These are phyloP conservation scores for Oenanthe sinensis DNA, from an alignment of 129 eudicot species.

Conservation along the genomic window DNA sequence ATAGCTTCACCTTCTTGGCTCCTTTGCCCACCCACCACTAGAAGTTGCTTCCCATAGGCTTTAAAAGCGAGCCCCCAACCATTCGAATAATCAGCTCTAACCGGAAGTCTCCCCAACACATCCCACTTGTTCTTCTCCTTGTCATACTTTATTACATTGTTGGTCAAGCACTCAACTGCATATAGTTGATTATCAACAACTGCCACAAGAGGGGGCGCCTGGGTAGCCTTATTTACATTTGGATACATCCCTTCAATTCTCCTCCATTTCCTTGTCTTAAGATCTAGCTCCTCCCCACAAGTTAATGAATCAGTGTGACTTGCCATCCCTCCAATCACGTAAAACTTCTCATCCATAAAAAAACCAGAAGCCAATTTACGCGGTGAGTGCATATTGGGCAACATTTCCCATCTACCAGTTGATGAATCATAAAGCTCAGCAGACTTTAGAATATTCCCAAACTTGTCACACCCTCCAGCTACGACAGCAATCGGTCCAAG, in stretches of 20 bases:
- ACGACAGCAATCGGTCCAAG: slow-evolving; percentile 56
- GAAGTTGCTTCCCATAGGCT: slow-evolving; percentile 48
- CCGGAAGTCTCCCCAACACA: slow-evolving; percentile 56
- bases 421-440: slow-evolving; percentile 56
- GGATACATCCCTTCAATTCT: slow-evolving; percentile 57
- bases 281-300: slow-evolving; percentile 61
- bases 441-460: slow-evolving; percentile 45
- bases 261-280: slow-evolving; percentile 44
- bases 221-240: slow-evolving; percentile 47
- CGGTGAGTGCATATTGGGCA: slow-evolving; percentile 54
- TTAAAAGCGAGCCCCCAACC: slow-evolving; percentile 81
- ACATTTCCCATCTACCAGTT: slow-evolving; percentile 47
- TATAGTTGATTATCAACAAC: slow-evolving; percentile 57
- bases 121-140: slow-evolving; percentile 53
- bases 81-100: slow-evolving; percentile 50
- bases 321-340: slow-evolving; percentile 70
- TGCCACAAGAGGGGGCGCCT: slow-evolving; percentile 76
- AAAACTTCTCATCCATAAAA: slow-evolving; percentile 65
- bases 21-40: slow-evolving; percentile 68
- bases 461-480: slow-evolving; percentile 65
- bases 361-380: slow-evolving; percentile 56
- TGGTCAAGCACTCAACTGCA: slow-evolving; percentile 51
- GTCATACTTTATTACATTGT: slow-evolving; percentile 48
- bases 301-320: slow-evolving; percentile 45
- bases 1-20: slow-evolving; percentile 63